Evolutionary conservation across 2,329 filamentous ascomycete species (phyloP).

Genomic region (Colletotrichum lentis): DNA sequence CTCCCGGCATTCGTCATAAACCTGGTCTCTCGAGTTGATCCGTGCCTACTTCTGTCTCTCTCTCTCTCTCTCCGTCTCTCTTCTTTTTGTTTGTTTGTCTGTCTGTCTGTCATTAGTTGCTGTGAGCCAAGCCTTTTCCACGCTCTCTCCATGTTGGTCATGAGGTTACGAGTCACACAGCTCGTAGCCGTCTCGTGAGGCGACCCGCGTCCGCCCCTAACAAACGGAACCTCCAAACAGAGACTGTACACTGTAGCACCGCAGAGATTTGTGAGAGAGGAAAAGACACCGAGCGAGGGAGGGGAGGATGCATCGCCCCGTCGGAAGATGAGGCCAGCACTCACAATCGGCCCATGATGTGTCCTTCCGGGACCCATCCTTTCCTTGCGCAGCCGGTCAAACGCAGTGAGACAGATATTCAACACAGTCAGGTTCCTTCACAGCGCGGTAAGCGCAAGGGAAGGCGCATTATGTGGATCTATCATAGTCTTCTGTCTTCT

Average conservation of each 20-base stretch:
- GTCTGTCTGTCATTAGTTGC: not conserved
- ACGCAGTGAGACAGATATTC: not conserved
- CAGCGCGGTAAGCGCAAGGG: not conserved
- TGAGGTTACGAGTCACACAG: not conserved
- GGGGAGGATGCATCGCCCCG: not conserved
- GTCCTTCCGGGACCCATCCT: not conserved
- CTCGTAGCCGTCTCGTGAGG: constrained; percentile 19
- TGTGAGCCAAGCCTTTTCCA: not conserved
- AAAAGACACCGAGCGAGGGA: not conserved
- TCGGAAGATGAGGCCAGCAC: not conserved
- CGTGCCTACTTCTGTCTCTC: too few relatives aligned
- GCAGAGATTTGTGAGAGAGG: not conserved
- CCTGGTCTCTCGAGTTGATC: too few relatives aligned
- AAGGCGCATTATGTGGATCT: constrained; percentile 17
- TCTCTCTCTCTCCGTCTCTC: too few relatives aligned
- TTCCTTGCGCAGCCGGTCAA: not conserved
- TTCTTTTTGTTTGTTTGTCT: not conserved
- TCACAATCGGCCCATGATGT: not conserved
- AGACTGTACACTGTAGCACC: not conserved
- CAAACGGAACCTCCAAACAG: not conserved
- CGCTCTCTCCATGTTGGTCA: not conserved
- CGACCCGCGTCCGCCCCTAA: constrained; percentile 10
- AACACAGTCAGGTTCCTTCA: not conserved
- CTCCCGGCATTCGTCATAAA: not conserved
- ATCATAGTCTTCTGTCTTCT: constrained; percentile 24